Base-by-base conservation (phyloP, 352 stramenopile genomes). In the Hyaloperonospora arabidopsidis region DNA sequence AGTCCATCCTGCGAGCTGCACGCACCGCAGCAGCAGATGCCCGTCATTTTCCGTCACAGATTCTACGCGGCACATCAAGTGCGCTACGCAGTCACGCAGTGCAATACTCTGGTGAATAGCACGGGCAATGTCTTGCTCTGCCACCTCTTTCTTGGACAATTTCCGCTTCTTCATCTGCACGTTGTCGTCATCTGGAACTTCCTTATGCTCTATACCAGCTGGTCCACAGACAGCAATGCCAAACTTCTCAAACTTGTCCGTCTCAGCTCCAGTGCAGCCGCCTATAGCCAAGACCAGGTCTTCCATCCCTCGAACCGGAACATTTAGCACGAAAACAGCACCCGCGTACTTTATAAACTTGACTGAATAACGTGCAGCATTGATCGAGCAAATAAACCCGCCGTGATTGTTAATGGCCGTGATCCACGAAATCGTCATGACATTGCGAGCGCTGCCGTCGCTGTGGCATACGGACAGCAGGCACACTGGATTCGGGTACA, bases 341-440 rank as follows among this genome's bases (percentile, higher is more conserved):
- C 75, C 74, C 21, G 65, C 51, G 39, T 63, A 28, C 47, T 70
- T 73, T n/a, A 90, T 54, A 45, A 86, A 84, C 15, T 45, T 55
- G 1, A 79, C 78, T 15, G 79, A 87, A 61, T 91, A 65, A 17
- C 84, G 67, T 19, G 79, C 70, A 43, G 67, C 63, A 44, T 94
- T 90, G 50, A 94, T 64, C n/a, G 84, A 90, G 62, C 82, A 89
- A 25, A 94, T 64, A 38, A 93, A 91, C 21, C 70, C 76, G 45
- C 76, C 80, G 72, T 89, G 70, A 67, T 94, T 94, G 71, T 92
- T 92, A 52, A 92, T 84, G 17, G 79, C 66, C n/a, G 84, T 92
- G 44, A 92, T 72, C 84, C 84, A 94, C 19, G 81, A 89, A 55
- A 94, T 86, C 21, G 81, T 86, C 84, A 94, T 94, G 60, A 90